Conservation (phyloP, 2,329 filamentous ascomycete species). For the Colletotrichum destructivum region DNA sequence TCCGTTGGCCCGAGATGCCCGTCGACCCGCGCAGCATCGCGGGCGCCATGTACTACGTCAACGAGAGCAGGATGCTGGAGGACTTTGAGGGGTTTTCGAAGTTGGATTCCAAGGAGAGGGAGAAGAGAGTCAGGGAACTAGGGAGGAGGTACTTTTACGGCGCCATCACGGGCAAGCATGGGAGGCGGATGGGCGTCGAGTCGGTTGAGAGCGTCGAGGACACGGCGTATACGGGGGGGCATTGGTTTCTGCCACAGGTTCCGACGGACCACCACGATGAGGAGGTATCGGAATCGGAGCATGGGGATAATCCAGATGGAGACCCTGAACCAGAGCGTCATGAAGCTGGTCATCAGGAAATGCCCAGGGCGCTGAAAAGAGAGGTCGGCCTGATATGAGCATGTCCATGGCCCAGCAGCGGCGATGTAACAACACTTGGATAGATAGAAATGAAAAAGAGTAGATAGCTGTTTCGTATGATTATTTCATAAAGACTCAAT, state of each 20-base stretch:
- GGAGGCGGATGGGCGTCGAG: conserved; percentile 35
- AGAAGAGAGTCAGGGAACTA: conserved; percentile 30
- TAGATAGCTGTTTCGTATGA: no score
- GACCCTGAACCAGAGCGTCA: neutral
- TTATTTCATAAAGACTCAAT: neutral
- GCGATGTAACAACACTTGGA: rapidly evolving
- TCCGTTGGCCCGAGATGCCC: conserved; percentile 61
- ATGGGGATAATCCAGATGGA: no score
- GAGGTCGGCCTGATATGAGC: neutral
- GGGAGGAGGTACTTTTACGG: conserved; percentile 43
- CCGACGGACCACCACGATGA: neutral
- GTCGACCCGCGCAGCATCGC: conserved; percentile 64
- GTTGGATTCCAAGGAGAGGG: conserved; percentile 27
- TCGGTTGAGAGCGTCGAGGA: conserved; percentile 33
- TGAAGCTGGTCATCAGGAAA: neutral
- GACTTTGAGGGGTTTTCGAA: conserved; percentile 40
- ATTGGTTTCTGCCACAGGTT: conserved; percentile 19
- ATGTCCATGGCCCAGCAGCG: no score
- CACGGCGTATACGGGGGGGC: conserved; percentile 14
- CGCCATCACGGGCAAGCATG: conserved; percentile 45
- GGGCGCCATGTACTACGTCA: conserved; percentile 61
- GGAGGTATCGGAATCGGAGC: neutral
- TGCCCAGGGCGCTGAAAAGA: neutral
- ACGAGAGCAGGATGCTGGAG: conserved; percentile 38
- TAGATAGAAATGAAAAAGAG: neutral